phyloP scores from a whole-genome alignment of 139 green algal species.

The Pedinophyceae sp. region DNA sequence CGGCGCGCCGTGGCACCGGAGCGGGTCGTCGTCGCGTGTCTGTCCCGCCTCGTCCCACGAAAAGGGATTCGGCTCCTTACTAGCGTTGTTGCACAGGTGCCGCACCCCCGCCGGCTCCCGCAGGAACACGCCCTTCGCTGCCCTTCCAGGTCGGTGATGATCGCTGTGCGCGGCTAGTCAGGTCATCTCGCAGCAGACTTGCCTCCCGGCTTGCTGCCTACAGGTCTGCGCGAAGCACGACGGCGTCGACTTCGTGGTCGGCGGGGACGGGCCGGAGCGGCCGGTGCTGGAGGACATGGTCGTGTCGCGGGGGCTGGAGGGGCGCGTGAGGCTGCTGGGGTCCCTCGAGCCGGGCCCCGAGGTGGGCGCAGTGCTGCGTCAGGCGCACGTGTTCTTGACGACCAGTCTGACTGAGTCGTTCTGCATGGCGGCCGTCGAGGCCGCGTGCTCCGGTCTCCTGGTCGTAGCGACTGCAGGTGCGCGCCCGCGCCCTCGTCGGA shows the following conservation, averaged over 20 bases:
- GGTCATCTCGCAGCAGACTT: too few relatives aligned
- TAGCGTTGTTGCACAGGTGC: too few relatives aligned
- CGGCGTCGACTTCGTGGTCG: constrained; percentile 36
- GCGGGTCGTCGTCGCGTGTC: too few relatives aligned
- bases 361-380: constrained; percentile 27
- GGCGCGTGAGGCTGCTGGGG: constrained; percentile 59
- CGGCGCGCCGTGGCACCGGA: too few relatives aligned
- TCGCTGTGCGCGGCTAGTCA: too few relatives aligned
- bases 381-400: constrained; percentile 74
- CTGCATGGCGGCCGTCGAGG: constrained; percentile 94
- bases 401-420: constrained; percentile 91
- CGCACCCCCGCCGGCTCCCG: too few relatives aligned
- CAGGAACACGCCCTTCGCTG: too few relatives aligned
- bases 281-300: constrained; percentile 60
- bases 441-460: constrained; percentile 36
- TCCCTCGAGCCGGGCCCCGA: constrained; percentile 50
- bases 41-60: too few relatives aligned
- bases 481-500: constrained; percentile 21
- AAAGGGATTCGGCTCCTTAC: too few relatives aligned
- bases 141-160: too few relatives aligned
- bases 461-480: constrained; percentile 13
- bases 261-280: constrained; percentile 79
- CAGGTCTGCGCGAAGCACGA: background rate
- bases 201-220: too few relatives aligned
- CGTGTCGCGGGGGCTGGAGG: constrained; percentile 29